Percentiles rank a stretch among this genome's conserved stretches.
These are phyloP conservation scores for Andrographis paniculata DNA, from an alignment of 305 asterid species.

Conservation along the genomic window DNA sequence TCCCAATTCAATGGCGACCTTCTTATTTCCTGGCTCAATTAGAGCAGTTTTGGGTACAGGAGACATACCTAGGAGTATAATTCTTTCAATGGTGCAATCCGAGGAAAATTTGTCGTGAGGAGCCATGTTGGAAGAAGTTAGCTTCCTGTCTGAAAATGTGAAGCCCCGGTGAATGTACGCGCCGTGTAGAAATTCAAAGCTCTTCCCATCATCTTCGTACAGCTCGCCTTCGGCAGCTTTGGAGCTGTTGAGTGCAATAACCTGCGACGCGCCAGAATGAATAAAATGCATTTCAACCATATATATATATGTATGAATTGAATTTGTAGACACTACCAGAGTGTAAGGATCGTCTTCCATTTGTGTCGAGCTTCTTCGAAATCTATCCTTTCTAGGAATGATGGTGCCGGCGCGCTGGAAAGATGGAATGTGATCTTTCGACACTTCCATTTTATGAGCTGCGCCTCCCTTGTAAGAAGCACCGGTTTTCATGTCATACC, in stretches of 20 bases:
- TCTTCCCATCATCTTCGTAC: constrained; percentile 87
- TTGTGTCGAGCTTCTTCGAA: constrained; percentile 89
- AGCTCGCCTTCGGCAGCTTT: constrained; percentile 90
- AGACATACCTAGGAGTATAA: constrained; percentile 37
- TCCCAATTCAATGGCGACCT: neutral
- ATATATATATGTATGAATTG: too few relatives aligned
- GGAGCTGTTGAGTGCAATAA: constrained; percentile 76
- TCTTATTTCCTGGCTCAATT: neutral
- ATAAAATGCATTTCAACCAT: too few relatives aligned
- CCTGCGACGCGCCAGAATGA: constrained; percentile 29
- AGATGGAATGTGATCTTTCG: constrained; percentile 74
- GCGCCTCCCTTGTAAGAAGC: constrained; percentile 62
- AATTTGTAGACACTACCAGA: constrained; percentile 39
- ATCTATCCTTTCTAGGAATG: constrained; percentile 89
- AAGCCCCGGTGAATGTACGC: constrained; percentile 75
- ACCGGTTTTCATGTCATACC: constrained; percentile 88
- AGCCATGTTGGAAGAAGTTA: constrained; percentile 31
- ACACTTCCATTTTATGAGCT: constrained; percentile 62
- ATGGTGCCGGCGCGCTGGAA: constrained; percentile 95
- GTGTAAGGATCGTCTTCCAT: constrained; percentile 97
- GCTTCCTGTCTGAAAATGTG: constrained; percentile 46
- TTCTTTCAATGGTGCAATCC: constrained; percentile 21
- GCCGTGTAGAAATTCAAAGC: constrained; percentile 74
- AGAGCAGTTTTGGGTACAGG: neutral
- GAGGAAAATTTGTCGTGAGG: constrained; percentile 28